phyloP scores from a whole-genome alignment of 129 eudicot species.

The Lactuca sativa region DNA sequence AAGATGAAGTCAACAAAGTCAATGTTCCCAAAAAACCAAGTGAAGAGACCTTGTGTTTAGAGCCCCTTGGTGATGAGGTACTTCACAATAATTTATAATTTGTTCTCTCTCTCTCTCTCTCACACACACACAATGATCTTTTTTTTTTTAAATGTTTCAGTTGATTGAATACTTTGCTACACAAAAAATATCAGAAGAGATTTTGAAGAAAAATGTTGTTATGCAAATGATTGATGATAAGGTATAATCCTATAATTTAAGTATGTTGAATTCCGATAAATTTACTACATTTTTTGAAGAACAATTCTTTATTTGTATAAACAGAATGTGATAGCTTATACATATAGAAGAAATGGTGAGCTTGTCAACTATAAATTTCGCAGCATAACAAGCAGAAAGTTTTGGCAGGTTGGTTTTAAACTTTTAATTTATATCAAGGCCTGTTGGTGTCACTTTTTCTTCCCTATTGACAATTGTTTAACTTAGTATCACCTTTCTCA shows the following conservation, averaged over 20 bases:
- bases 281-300: no score
- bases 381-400: slow-evolving; percentile 49
- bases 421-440: no score
- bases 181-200: slow-evolving; percentile 64
- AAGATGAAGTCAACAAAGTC: slow-evolving; percentile 32
- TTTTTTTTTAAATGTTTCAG: slow-evolving; percentile 39
- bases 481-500: no score
- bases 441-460: no score
- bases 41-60: slow-evolving; percentile 52
- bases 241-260: no score
- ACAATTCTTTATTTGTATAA: slow-evolving; percentile 17
- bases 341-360: slow-evolving; percentile 64
- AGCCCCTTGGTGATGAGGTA: slow-evolving; percentile 67
- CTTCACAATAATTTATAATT: slow-evolving; percentile 5
- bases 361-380: slow-evolving; percentile 81
- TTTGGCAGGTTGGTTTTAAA: slow-evolving; percentile 97
- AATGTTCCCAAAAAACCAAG: slow-evolving; percentile 33
- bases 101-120: no score
- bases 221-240: slow-evolving; percentile 61
- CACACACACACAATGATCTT: neutral
- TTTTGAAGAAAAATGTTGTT: slow-evolving; percentile 60
- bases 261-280: no score
- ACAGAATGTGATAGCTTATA: slow-evolving; percentile 74
- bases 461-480: no score
- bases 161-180: slow-evolving; percentile 59